Evolutionary conservation across 768 basidiomycete genomes (phyloP), one percentile per base, ranked within the genome.

Genomic region (Brasilioporus rufonigricans): DNA sequence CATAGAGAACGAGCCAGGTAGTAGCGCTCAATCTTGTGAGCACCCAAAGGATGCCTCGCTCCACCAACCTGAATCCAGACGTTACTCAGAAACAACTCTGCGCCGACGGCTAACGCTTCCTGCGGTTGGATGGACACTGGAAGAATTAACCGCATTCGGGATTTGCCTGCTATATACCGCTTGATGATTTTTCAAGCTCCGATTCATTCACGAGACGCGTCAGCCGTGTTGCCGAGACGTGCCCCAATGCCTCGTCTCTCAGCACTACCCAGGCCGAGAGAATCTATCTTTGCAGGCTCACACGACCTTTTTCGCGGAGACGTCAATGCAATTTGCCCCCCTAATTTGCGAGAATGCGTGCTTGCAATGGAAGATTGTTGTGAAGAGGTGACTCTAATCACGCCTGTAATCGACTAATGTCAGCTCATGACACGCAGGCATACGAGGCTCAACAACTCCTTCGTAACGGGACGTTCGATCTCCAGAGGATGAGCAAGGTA

Each of bases 351-450:
- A 49, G 89, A 90, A 70, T 90, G 89, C 63, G 89, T 91, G 5
- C 73, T 79, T 60, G 84, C 86, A 1, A 83, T 91, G 80, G 86
- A 90, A 61, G 86, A 89, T 60, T 90, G 89, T 61, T 91, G 87
- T 63, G 85, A 89, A 66, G 86, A 90, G 82, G 86, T 83, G 55
- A 49, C 72, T 57, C 36, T 5, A 11, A 16, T 33, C 38, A 13
- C 36, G 13, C 40, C 26, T 33, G 33, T 14, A 1, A 18, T 41
- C 33, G 26, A 55, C 31, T 31, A 12, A 36, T 46, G 3, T 38
- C 41, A 3, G 40, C 44, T 58, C 44, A 60, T 44, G 10, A 13
- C 6, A 35, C 44, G 23, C 56, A 91, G 87, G 82, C 83, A 24
- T 74, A 81, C 58, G 87, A 87, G 67, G 83, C 87, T 11, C 86